Evolutionary conservation across 2,329 filamentous ascomycete species (phyloP), one percentile per base, ranked within the genome.

Genomic region (Ascochyta pisi): DNA sequence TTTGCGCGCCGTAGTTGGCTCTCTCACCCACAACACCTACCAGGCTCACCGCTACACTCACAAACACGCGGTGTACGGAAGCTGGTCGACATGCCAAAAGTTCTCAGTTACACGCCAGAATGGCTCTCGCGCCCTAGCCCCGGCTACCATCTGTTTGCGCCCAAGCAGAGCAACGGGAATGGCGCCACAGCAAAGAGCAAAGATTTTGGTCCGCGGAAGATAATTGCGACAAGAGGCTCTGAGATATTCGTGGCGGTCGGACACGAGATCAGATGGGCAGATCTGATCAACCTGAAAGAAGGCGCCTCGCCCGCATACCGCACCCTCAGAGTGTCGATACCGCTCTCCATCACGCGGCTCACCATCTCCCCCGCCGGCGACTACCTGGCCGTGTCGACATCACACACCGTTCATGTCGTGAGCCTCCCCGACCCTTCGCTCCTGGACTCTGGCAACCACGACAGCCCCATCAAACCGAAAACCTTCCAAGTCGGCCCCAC

Each of bases 401-500:
- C 88, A 9, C 90, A 97, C 71, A 97, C 92, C 1, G 86, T 96
- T 38, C 92, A 96, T 71, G 88, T 98, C 65, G 89, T 91, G 52
- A 81, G 93, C n/a, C 82, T 98, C 4, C 94, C 94, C 24, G 89
- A 96, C 63, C 81, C 89, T 0, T 86, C 89, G 8, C 89, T 93
- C 67, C 85, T 97, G 29, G 87, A 86, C 15, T 84, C 86, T 56
- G 81, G 84, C 41, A 91, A 94, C 68, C 91, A 94, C 68, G 81
- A 78, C 42, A 82, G 84, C 9, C 86, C 88, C 5, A 82, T 96
- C 67, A 91, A 90, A 69, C 83, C 93, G 27, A 96, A 91, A 75
- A 91, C 91, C 49, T 96, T 91, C 78, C 94, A 94, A 19, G 82
- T 98, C n/a, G 94, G 94, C 1, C 92, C 93, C 27, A 96, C 92